Conservation (phyloP, 2,329 filamentous ascomycete genomes). For the Apiospora sp. region DNA sequence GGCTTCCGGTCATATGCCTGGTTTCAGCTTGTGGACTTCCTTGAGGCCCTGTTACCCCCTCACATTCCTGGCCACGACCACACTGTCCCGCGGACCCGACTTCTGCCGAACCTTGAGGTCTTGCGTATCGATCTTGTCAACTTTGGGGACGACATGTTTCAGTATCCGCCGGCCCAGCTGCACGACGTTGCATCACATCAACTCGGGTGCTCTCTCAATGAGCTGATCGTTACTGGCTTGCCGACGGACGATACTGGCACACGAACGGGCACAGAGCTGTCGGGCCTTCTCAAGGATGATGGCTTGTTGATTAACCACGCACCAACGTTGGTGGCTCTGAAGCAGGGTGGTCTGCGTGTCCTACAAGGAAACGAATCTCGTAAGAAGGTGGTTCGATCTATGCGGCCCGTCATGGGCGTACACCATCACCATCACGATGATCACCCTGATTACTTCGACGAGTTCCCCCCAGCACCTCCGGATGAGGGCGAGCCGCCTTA, state of each 20-base stretch:
- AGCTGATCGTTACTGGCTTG: constrained; percentile 61
- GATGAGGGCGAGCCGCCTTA: constrained; percentile 52
- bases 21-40: constrained; percentile 61
- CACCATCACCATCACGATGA: constrained; percentile 41
- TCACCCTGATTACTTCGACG: constrained; percentile 36
- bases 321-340: constrained; percentile 51
- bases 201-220: constrained; percentile 60
- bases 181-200: constrained; percentile 63
- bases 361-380: constrained; percentile 48
- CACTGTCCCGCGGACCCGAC: constrained; percentile 42
- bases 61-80: constrained; percentile 50
- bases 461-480: constrained; percentile 50
- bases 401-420: constrained; percentile 36
- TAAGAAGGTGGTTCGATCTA: constrained; percentile 55
- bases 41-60: constrained; percentile 59
- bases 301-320: constrained; percentile 58
- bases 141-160: constrained; percentile 56
- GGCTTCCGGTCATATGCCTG: constrained; percentile 64
- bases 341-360: constrained; percentile 47
- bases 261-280: constrained; percentile 56
- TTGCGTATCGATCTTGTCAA: constrained; percentile 64
- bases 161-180: constrained; percentile 54
- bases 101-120: constrained; percentile 56
- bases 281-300: constrained; percentile 61
- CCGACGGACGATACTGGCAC: constrained; percentile 57